Conservation (phyloP, 2,329 filamentous ascomycete genomes). For the Pseudocercospora musae region DNA sequence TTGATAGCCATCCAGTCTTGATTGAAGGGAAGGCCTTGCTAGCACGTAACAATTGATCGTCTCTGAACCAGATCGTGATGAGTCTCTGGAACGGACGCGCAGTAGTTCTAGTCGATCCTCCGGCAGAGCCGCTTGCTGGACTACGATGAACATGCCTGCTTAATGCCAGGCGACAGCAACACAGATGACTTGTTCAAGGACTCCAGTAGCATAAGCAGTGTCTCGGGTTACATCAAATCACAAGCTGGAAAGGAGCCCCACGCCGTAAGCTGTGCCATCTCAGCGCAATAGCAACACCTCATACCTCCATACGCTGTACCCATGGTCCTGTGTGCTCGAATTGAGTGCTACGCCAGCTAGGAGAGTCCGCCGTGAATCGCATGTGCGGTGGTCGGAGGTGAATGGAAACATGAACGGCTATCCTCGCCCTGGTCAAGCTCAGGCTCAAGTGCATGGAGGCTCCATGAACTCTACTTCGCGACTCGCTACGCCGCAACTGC, state of each 20-base stretch:
- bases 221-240: neutral
- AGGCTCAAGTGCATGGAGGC: neutral
- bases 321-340: neutral
- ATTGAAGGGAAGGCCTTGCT: too few species aligned
- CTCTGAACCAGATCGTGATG: neutral
- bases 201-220: too few species aligned
- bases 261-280: neutral
- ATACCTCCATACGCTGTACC: neutral
- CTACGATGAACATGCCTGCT: neutral
- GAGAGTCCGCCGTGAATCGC: neutral
- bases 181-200: too few species aligned
- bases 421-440: neutral
- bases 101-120: neutral
- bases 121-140: neutral
- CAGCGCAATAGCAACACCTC: neutral
- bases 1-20: too few species aligned
- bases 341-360: neutral
- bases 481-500: neutral
- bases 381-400: neutral
- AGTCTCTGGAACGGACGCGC: neutral
- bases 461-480: neutral
- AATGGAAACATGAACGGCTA: constrained; percentile 5
- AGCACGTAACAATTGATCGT: neutral
- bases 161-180: neutral
- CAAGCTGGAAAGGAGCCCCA: neutral